Percentiles rank a stretch among this genome's conserved stretches.
These are phyloP conservation scores for Trichoderma atrobrunneum DNA, from an alignment of 2,329 filamentous ascomycete species.

Conservation along the genomic window DNA sequence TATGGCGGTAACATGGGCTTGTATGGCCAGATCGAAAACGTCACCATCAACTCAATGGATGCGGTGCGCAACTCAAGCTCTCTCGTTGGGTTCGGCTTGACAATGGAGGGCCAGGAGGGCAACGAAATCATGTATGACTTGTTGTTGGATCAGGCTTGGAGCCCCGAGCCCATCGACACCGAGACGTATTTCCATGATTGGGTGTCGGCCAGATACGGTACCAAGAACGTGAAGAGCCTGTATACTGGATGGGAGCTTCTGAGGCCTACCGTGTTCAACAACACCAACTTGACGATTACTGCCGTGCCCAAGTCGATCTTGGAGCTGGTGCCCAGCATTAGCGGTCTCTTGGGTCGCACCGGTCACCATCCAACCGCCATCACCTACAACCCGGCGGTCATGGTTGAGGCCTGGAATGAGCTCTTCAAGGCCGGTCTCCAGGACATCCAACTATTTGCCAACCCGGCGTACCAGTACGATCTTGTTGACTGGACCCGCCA, in stretches of 20 bases:
- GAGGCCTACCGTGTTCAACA: constrained; percentile 47
- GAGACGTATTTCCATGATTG: constrained; percentile 45
- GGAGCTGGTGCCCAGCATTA: constrained; percentile 43
- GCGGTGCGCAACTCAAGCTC: constrained; percentile 41
- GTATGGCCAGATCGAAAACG: constrained; percentile 49
- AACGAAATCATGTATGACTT: constrained; percentile 53
- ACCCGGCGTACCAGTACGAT: constrained; percentile 45
- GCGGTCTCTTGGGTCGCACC: constrained; percentile 38
- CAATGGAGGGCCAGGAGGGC: constrained; percentile 50
- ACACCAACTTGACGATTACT: constrained; percentile 41
- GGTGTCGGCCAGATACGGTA: constrained; percentile 43
- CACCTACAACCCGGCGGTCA: constrained; percentile 38
- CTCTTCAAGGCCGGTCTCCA: constrained; percentile 36
- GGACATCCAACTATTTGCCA: constrained; percentile 37
- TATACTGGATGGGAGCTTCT: constrained; percentile 47
- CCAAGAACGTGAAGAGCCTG: constrained; percentile 26
- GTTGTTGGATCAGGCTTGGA: constrained; percentile 52
- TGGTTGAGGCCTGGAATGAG: constrained; percentile 40
- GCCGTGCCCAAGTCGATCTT: constrained; percentile 46
- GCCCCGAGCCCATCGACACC: constrained; percentile 41
- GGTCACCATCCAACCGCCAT: constrained; percentile 43
- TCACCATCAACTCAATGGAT: constrained; percentile 46
- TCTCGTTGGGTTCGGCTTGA: constrained; percentile 47
- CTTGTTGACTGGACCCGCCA: constrained; percentile 49
- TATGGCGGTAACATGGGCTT: constrained; percentile 50